phyloP scores from a whole-genome alignment of 305 asterid genomes.

The Lippia alba region DNA sequence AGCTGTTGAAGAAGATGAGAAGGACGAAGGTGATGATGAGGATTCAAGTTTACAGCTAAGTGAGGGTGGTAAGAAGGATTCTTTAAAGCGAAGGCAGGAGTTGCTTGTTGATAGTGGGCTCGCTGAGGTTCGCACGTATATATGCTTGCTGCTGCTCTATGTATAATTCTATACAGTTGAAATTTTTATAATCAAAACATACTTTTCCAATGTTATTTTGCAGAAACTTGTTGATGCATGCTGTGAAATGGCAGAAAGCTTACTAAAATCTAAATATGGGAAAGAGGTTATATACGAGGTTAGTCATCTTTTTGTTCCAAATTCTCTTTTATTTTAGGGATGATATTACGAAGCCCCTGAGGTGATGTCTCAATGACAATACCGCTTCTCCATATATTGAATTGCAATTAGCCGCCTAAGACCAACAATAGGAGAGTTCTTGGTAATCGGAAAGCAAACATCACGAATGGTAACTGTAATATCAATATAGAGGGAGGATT shows the following conservation, averaged over 20 bases:
- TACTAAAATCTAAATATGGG: conserved; percentile 76
- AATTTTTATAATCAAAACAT: neutral
- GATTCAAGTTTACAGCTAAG: conserved; percentile 39
- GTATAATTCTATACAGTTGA: neutral
- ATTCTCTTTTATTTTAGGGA: no score
- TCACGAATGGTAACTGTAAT: no score
- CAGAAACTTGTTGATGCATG: conserved; percentile 90
- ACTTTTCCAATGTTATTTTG: conserved; percentile 27
- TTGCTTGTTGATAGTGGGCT: conserved; percentile 81
- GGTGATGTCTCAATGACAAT: no score
- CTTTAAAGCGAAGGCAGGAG: conserved; percentile 81
- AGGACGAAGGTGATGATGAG: conserved; percentile 39
- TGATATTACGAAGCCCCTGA: no score
- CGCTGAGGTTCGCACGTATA: conserved; percentile 71
- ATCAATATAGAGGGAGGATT: no score
- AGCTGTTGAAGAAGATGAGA: conserved; percentile 47
- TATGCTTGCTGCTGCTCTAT: neutral
- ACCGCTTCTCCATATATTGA: no score
- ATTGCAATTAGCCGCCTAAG: no score
- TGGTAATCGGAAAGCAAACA: no score
- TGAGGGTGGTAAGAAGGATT: conserved; percentile 88
- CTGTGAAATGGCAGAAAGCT: conserved; percentile 59
- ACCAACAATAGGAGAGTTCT: no score
- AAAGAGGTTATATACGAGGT: conserved; percentile 92
- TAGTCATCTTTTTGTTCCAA: conserved; percentile 12